Base-by-base conservation (phyloP, 2,329 filamentous ascomycete genomes). In the Pseudocercospora fuligena region DNA sequence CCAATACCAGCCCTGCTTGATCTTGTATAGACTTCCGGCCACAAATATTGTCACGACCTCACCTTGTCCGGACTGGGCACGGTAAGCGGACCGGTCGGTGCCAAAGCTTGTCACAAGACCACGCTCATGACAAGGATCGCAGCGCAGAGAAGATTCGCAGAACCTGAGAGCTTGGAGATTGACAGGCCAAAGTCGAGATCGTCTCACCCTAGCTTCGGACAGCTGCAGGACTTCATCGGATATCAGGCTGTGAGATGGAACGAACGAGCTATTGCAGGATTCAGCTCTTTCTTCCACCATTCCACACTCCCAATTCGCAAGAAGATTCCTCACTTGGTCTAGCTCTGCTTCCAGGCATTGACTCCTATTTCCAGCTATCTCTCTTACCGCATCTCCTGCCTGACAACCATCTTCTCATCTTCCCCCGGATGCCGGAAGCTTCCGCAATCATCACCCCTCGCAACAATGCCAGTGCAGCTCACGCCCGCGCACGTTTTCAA, bases 401-500 rank as follows among this genome's bases (percentile, higher is more conserved):
- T 33, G 31, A 33, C 46, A 49, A 49, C 46, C 46, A 49, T 49
- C 46, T 11, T 49, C 1, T 49, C n/a, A 8, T 21, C 46, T 7
- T 23, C 6, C 21, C 51, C 51, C 51, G 25, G 25, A 29, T 27
- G 51, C 51, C 51, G 25, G 51, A n/a, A 56, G 51, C 51, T 56
- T 56, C 51, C 51, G 51, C 23, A 36, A 36, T 12, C 33, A 56
- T n/a, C 51, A 21, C 23, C 23, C 47, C 47, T 51, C 51, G 23
- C 51, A 11, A 36, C 25, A 58, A 58, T 58, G 56, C 31, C 31
- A 58, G 56, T 58, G 56, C 56, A 58, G 56, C 56, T 58, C 56
- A 58, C 56, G 56, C 56, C 31, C 33, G 19, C 56, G 56, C 56
- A 58, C 56, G 56, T 58, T 36, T 58, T 40, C 31, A 9, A 36